Percentiles rank a stretch among this genome's conserved stretches.
phyloP scores from a whole-genome alignment of 345 rosid species.

The Pelargonium nanum region DNA sequence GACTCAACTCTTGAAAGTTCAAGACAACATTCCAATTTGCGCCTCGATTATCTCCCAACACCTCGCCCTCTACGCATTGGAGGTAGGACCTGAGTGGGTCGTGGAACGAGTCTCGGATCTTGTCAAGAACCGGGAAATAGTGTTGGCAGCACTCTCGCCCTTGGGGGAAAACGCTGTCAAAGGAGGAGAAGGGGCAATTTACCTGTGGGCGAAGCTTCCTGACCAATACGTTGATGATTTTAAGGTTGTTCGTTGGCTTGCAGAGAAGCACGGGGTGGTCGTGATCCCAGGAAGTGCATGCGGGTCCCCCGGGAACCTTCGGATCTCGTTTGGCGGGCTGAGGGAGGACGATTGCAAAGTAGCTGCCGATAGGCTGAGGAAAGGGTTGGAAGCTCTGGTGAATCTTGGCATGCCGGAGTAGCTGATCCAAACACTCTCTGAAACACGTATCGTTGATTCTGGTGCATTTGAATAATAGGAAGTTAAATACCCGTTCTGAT shows the following conservation, averaged over 20 bases:
- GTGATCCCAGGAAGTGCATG: constrained; percentile 75
- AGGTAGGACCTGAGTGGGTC: constrained; percentile 82
- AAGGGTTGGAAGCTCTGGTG: constrained; percentile 68
- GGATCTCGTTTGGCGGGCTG: constrained; percentile 83
- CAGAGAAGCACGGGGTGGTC: constrained; percentile 62
- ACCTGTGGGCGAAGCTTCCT: constrained; percentile 88
- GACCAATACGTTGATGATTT: constrained; percentile 32
- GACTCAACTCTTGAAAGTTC: constrained; percentile 65
- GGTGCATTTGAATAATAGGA: too few species aligned
- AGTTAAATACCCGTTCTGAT: too few species aligned
- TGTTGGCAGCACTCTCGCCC: constrained; percentile 62
- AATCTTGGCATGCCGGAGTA: constrained; percentile 39
- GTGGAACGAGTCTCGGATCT: constrained; percentile 55
- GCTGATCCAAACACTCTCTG: too few species aligned
- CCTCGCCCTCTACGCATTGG: constrained; percentile 69
- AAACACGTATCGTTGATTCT: too few species aligned
- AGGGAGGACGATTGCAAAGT: constrained; percentile 48
- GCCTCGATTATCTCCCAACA: constrained; percentile 71
- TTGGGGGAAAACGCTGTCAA: constrained; percentile 63
- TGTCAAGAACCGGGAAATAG: constrained; percentile 64
- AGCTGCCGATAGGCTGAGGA: constrained; percentile 60
- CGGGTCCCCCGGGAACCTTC: constrained; percentile 58
- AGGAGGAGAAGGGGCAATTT: constrained; percentile 97
- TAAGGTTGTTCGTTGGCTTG: constrained; percentile 79
- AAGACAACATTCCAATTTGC: constrained; percentile 93